Evolutionary conservation across 2,329 filamentous ascomycete species (phyloP), one percentile per base, ranked within the genome.

Genomic region (Hymenoscyphus repandus): DNA sequence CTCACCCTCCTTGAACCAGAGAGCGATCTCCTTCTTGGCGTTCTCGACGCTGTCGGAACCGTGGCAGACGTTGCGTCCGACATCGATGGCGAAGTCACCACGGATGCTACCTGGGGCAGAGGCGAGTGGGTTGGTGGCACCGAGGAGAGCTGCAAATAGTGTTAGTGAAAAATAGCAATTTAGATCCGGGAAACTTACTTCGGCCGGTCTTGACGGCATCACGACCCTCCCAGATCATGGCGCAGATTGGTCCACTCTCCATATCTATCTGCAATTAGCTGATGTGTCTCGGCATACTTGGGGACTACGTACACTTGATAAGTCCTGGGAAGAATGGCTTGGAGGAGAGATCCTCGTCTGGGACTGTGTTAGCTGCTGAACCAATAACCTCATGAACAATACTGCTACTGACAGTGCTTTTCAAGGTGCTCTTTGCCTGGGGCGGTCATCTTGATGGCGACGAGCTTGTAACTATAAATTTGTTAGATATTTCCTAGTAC

Each of bases 201-300:
- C 93, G 92, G 75, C 93, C 93, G 65, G 91, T 96, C 88, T 97
- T 97, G 83, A 96, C 91, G 74, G 86, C 93, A 70, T 99, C 91
- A 82, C 88, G 88, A 71, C 93, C 93, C 77, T 99, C 91, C 93
- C 93, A 99, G 76, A 99, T 87, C 92, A 97, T 99, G 79, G 93
- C 93, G 80, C 82, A 86, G 79, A 99, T 92, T 73, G 93, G 93
- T 72, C 93, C 93, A 73, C 85, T 91, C 74, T 83, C 78, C 93
- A 97, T 99, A 84, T 97, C 90, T 95, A 61, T 56, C 27, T 51
- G 34, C 46, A 58, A 54, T 68, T 58, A 62, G 57, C 42, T 47
- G 15, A 36, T 34, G 53, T 66, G 33, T 61, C 57, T 36, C 47
- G 6, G 45, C 30, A 40, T 17, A 27, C 11, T 27, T 27, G 39